phyloP scores from a whole-genome alignment of 768 basidiomycete species.

The Sarcodon aspratus region DNA sequence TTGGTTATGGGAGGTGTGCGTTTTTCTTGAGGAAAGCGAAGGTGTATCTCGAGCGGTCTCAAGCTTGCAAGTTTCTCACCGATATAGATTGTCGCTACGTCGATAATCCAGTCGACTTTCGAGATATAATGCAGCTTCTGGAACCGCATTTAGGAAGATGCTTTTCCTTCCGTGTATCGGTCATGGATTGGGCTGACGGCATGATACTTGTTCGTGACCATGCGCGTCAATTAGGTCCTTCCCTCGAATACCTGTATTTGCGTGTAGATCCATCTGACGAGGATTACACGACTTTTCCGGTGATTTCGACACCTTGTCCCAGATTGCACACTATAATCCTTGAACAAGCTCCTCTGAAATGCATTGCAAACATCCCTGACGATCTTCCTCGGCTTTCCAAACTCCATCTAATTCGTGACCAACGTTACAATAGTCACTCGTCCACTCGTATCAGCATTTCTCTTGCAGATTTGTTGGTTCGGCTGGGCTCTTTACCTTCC shows the following conservation, averaged over 20 bases:
- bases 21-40: constrained; percentile 15
- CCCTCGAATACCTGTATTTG: constrained; percentile 17
- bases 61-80: constrained; percentile 15
- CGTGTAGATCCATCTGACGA: constrained; percentile 15
- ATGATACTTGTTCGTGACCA: constrained; percentile 14
- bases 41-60: constrained; percentile 14
- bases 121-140: constrained; percentile 13
- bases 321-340: constrained; percentile 14
- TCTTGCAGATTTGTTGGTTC: constrained; percentile 14
- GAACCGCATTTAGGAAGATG: constrained; percentile 18
- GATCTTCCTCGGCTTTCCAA: constrained; percentile 5
- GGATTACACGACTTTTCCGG: constrained; percentile 14
- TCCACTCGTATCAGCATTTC: constrained; percentile 11
- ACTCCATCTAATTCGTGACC: constrained; percentile 16
- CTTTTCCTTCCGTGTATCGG: constrained; percentile 17
- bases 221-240: constrained; percentile 11
- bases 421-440: constrained; percentile 9
- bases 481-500: constrained; percentile 8
- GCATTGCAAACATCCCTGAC: constrained; percentile 13
- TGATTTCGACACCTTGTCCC: constrained; percentile 15
- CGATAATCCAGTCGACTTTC: constrained; percentile 11
- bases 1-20: constrained; percentile 12
- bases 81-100: constrained; percentile 17
- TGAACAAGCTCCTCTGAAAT: constrained; percentile 17
- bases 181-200: constrained; percentile 14